Percentiles rank a stretch among this genome's conserved stretches.
These are phyloP conservation scores for Metrosideros polymorpha DNA, from an alignment of 441 rosid species.

Conservation along the genomic window DNA sequence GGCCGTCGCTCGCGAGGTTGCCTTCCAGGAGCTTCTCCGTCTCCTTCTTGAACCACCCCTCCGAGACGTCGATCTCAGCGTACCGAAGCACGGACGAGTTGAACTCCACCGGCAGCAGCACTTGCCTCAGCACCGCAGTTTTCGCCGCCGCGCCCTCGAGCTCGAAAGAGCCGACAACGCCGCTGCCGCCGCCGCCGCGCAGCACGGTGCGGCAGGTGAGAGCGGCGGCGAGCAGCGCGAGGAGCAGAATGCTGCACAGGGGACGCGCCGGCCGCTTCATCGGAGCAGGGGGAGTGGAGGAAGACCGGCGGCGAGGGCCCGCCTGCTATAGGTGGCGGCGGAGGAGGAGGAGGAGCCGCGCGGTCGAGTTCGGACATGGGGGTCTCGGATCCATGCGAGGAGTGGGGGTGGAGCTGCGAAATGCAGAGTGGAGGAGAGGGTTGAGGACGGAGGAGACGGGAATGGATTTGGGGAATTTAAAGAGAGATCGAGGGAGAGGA, in stretches of 20 bases:
- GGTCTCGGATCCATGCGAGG: background rate
- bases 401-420: background rate
- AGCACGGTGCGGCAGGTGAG: slow-evolving; percentile 43
- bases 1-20: slow-evolving; percentile 25
- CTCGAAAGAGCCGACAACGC: slow-evolving; percentile 15
- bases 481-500: too few species aligned
- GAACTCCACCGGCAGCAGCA: slow-evolving; percentile 23
- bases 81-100: slow-evolving; percentile 56
- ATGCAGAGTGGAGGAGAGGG: too few species aligned
- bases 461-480: too few species aligned
- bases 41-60: slow-evolving; percentile 39
- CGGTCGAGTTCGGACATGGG: background rate
- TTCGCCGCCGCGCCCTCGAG: slow-evolving; percentile 10
- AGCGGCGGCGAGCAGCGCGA: slow-evolving; percentile 41
- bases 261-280: slow-evolving; percentile 83
- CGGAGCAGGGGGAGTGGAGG: background rate
- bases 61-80: slow-evolving; percentile 60
- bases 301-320: slow-evolving; percentile 1
- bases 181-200: slow-evolving; percentile 27
- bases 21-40: slow-evolving; percentile 57
- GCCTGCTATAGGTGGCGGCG: slow-evolving; percentile 12
- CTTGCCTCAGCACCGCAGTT: background rate
- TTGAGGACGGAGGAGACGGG: background rate
- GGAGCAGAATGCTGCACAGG: slow-evolving; percentile 43
- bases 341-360: background rate